Evolutionary conservation across 2,329 filamentous ascomycete genomes (phyloP), one percentile per base, ranked within the genome.

Genomic region (Nothophoma quercina): DNA sequence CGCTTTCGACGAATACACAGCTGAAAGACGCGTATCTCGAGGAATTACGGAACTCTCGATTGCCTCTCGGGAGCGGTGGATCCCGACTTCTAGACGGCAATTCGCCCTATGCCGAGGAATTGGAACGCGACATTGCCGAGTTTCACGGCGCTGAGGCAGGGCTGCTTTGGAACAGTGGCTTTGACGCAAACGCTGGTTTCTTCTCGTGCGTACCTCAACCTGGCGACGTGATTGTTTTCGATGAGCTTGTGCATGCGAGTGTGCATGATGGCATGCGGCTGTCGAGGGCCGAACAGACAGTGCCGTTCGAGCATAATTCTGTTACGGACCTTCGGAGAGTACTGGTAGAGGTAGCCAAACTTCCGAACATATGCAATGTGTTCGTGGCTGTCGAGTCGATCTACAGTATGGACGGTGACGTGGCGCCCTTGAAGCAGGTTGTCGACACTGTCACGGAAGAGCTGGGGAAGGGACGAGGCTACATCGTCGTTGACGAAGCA

Each of bases 351-450:
- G 61, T 74, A 9, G 32, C 59, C 58, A 57, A 0, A 64, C 75
- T 0, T 55, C 39, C 49, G 5, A 46, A 26, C 25, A n/a, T 25
- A 12, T 60, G 51, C 1, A 58, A 54, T 40, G 58, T 83, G 2
- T 58, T 74, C 2, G 36, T 70, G 0, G 73, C 72, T 1, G 64
- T 75, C 0, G 63, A 72, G 5, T 73, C 77, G 13, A 53, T 38
- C 44, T 93, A 95, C 70, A 92, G 88, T 69, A 95, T 95, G 90
- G 90, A 93, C 45, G 90, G 90, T 0, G 89, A 93, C 60, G 75
- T 90, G 15, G 84, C 84, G 0, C 88, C 87, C 0, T 75, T 95
- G 9, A 63, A 67, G 9, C 80, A 85, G 5, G 83, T 93, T 15
- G 79, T 88, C 1, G 70, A 79, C 0, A 76, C 83, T 4, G 81